Percentiles rank a stretch among this genome's conserved stretches.
Conservation (phyloP, 2,329 filamentous ascomycete genomes). For the Chrysosporium keratinophilum region DNA sequence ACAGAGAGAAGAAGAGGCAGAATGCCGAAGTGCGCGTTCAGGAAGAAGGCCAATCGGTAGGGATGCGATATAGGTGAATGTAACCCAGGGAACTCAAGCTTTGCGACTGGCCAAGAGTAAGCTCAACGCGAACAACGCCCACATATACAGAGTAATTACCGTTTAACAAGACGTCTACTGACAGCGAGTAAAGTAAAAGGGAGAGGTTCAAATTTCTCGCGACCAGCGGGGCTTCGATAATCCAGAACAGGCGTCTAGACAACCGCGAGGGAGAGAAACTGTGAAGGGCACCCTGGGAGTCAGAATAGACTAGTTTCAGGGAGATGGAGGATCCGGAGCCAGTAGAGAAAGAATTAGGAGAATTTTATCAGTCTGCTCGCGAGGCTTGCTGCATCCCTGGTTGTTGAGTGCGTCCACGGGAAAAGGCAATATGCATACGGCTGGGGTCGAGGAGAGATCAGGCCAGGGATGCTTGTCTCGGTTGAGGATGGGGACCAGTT, state of each 20-base stretch:
- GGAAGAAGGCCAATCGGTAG: not conserved
- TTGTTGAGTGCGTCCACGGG: conserved; percentile 4
- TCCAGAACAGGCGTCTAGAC: not conserved
- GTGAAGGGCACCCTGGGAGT: not conserved
- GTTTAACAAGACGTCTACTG: not conserved
- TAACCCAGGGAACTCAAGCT: conserved; percentile 2
- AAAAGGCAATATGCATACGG: not conserved
- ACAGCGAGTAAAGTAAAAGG: not conserved
- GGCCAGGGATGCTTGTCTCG: conserved; percentile 6
- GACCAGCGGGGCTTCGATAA: not conserved
- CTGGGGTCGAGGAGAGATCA: not conserved
- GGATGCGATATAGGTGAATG: not conserved
- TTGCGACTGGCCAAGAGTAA: not conserved
- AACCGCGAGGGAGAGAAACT: not conserved
- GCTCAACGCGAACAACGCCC: not conserved
- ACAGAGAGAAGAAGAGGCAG: not conserved
- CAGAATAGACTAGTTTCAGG: too few relatives aligned
- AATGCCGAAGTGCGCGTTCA: not conserved
- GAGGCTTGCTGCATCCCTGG: conserved; percentile 5
- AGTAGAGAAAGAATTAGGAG: not conserved
- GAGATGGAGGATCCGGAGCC: not conserved
- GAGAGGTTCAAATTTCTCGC: not conserved
- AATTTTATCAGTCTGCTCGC: conserved; percentile 1
- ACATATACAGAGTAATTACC: not conserved
- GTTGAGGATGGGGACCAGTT: conserved; percentile 1